phyloP scores from a whole-genome alignment of 345 rosid species.

The Populus tremula region DNA sequence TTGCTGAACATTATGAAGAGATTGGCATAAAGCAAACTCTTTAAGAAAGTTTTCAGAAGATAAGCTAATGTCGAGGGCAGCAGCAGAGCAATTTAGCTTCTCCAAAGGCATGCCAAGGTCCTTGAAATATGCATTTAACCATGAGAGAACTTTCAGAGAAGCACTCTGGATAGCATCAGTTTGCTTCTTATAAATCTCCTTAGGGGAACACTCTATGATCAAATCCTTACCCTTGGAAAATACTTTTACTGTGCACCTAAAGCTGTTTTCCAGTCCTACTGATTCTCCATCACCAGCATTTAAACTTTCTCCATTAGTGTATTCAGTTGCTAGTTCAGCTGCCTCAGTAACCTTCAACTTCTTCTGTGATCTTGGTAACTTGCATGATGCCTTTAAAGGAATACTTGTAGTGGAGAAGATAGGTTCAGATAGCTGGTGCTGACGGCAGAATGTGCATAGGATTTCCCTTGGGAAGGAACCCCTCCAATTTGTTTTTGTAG shows the following conservation, averaged over 20 bases:
- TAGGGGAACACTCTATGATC: slow-evolving; percentile 64
- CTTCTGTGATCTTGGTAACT: slow-evolving; percentile 49
- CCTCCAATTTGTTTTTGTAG: slow-evolving; percentile 78
- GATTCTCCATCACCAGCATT: slow-evolving; percentile 24
- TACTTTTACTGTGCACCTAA: slow-evolving; percentile 66
- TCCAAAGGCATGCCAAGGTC: slow-evolving; percentile 38
- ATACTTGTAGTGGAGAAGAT: slow-evolving; percentile 35
- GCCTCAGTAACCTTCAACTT: slow-evolving; percentile 44
- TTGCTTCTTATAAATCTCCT: slow-evolving; percentile 57
- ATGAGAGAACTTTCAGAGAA: slow-evolving; percentile 68
- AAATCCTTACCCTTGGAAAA: slow-evolving; percentile 58
- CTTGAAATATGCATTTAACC: slow-evolving; percentile 63
- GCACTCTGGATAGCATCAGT: slow-evolving; percentile 70
- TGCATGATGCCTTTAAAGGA: slow-evolving; percentile 44
- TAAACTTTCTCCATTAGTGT: slow-evolving; percentile 31
- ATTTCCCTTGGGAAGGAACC: slow-evolving; percentile 82
- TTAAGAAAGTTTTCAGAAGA: slow-evolving; percentile 34
- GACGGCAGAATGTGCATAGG: slow-evolving; percentile 72
- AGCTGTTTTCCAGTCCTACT: slow-evolving; percentile 32
- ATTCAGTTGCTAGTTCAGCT: slow-evolving; percentile 26
- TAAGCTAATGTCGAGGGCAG: slow-evolving; percentile 36
- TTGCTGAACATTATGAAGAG: slow-evolving; percentile 21
- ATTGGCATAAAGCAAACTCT: slow-evolving; percentile 39
- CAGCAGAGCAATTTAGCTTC: slow-evolving; percentile 40
- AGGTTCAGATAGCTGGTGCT: slow-evolving; percentile 79